phyloP scores from a whole-genome alignment of 805 yeast species.

The Cyberlindnera maritima region DNA sequence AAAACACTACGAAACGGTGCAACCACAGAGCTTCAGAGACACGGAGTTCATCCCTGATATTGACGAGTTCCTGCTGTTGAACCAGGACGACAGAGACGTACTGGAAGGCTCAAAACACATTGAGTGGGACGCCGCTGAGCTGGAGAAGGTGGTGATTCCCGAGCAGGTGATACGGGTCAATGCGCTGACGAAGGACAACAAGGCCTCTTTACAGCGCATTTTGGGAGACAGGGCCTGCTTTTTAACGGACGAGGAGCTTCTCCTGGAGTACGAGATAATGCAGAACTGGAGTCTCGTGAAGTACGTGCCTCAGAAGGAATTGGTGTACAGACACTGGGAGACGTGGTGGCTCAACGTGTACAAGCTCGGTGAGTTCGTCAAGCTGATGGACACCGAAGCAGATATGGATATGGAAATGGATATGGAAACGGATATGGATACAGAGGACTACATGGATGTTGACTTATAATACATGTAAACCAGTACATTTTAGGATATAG shows the following conservation, averaged over 20 bases:
- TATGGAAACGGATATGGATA: no score
- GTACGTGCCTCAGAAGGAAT: slow-evolving; percentile 25
- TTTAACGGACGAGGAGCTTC: slow-evolving; percentile 25
- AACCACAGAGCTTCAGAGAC: slow-evolving; percentile 15
- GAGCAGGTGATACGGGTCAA: slow-evolving; percentile 6
- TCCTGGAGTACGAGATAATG: slow-evolving; percentile 26
- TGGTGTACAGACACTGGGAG: slow-evolving; percentile 29
- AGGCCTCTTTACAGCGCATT: slow-evolving; percentile 10
- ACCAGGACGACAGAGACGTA: slow-evolving; percentile 24
- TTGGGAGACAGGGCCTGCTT: no score
- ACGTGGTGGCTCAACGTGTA: slow-evolving; percentile 27
- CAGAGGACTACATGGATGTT: no score
- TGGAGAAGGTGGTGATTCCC: slow-evolving; percentile 11
- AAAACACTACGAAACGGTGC: slow-evolving; percentile 6
- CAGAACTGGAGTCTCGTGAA: slow-evolving; percentile 28
- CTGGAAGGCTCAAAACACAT: slow-evolving; percentile 17
- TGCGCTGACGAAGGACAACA: slow-evolving; percentile 4
- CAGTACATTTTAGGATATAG: not conserved
- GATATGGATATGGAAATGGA: slow-evolving; percentile 2
- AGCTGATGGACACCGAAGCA: slow-evolving; percentile 2
- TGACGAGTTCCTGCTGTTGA: slow-evolving; percentile 22
- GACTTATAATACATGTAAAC: no score
- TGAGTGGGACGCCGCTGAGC: not conserved
- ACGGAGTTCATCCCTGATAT: slow-evolving; percentile 21
- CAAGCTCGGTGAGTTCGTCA: slow-evolving; percentile 11